Base-by-base conservation (phyloP, 306 rosid genomes). In the Vigna nakashimae region DNA sequence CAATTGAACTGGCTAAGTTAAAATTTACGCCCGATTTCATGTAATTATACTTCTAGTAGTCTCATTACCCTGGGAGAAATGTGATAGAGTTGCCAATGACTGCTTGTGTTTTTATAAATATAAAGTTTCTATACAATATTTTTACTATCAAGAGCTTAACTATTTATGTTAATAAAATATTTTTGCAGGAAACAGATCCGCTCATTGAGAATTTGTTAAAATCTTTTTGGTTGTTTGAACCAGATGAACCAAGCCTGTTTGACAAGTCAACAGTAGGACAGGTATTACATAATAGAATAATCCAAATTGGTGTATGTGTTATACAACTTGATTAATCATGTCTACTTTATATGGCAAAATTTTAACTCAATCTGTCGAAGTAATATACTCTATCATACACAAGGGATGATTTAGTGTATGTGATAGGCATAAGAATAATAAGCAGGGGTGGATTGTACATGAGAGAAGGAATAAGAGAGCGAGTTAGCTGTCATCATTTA, bases 181-280 rank as follows among this genome's bases (percentile, higher is more conserved):
- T 74, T 72, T 56, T 45, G 24, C 52, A 75, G 77, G 72, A 81
- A 9, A 0, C 56, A 6, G 84, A 81, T 60, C 77, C 80, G 6
- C 3, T 20, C 58, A 14, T 81, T 49, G 77, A 81, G 30, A 75
- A 26, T 45, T 75, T 81, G 11, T 0, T 73, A 12, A 59, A 51
- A 3, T 49, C 84, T 24, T 81, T 68, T 34, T 75, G 77, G 80
- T 0, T 49, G 50, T 26, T 60, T 26, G 84, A 69, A 53, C 63
- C 43, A n/a, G 76, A 62, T 49, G 24, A 20, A 1, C 34, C 3
- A 1, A 51, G 5, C 28, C 57, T 67, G 8, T n/a, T n/a, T 58
- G 38, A 28, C 17, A 68, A 24, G 10, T 3, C 55, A 49, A 42
- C 10, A 49, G 17, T 12, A n/a, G 51, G 59, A 59, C 80, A 73